These are phyloP conservation scores for Telfairia occidentalis DNA, from an alignment of 331 rosid species.

Conservation along the genomic window DNA sequence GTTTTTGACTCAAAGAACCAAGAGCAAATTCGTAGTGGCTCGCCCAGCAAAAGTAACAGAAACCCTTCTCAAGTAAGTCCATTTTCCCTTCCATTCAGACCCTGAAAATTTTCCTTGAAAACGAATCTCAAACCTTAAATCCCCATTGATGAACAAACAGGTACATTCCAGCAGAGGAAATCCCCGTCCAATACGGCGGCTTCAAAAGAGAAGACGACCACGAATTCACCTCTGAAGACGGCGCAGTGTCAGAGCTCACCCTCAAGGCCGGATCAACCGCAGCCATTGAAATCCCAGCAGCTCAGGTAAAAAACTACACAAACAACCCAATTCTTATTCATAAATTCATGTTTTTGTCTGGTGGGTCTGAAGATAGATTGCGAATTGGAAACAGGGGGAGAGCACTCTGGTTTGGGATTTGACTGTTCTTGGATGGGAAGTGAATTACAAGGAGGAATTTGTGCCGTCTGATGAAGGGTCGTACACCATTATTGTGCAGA, in stretches of 20 bases:
- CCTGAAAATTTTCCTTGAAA: background rate
- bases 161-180: conserved; percentile 73
- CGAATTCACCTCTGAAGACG: conserved; percentile 40
- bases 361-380: background rate
- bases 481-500: conserved; percentile 66
- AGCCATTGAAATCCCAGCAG: conserved; percentile 53
- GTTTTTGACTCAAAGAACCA: conserved; percentile 78
- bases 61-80: conserved; percentile 38
- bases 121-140: background rate
- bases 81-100: background rate
- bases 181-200: conserved; percentile 69
- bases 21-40: conserved; percentile 76
- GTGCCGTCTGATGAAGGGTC: conserved; percentile 67
- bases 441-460: conserved; percentile 77
- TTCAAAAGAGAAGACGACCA: conserved; percentile 64
- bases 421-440: conserved; percentile 73
- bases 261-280: conserved; percentile 55
- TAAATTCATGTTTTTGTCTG: background rate
- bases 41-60: conserved; percentile 70
- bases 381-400: conserved; percentile 33
- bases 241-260: conserved; percentile 35
- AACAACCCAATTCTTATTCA: background rate
- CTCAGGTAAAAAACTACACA: too few relatives aligned
- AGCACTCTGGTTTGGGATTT: conserved; percentile 59
- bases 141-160: conserved; percentile 17